A percentile compares a stretch with the other conserved stretches of the same genome.
phyloP scores from a whole-genome alignment of 306 rosid genomes.

The Cyamopsis tetragonoloba region DNA sequence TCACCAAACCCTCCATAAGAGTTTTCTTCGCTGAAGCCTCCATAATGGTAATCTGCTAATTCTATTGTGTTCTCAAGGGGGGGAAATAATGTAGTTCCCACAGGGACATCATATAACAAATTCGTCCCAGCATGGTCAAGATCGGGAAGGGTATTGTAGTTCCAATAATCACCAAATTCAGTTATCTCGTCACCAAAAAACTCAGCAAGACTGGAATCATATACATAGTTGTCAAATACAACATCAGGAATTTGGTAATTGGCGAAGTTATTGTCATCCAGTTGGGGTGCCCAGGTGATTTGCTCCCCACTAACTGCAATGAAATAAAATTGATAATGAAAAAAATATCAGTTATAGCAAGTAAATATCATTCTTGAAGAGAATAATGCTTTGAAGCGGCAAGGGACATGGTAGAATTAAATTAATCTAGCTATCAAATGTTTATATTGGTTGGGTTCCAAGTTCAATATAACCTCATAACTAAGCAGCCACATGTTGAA shows the following conservation, averaged over 20 bases:
- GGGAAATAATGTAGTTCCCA: constrained; percentile 41
- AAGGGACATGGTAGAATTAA: not conserved
- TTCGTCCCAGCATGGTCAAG: constrained; percentile 41
- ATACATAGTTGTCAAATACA: constrained; percentile 45
- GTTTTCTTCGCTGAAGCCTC: constrained; percentile 42
- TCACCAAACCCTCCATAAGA: too few species aligned
- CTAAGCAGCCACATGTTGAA: not conserved
- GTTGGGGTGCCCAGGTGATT: constrained; percentile 27
- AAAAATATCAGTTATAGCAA: not conserved
- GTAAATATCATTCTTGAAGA: not conserved
- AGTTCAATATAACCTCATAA: not conserved
- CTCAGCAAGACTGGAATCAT: constrained; percentile 45
- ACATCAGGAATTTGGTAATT: constrained; percentile 38
- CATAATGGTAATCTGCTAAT: constrained; percentile 27
- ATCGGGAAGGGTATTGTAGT: constrained; percentile 38
- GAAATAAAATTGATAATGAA: not conserved
- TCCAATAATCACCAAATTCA: constrained; percentile 31
- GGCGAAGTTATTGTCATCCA: constrained; percentile 39
- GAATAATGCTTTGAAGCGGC: not conserved
- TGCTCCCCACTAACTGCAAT: constrained; percentile 33
- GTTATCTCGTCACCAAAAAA: constrained; percentile 36
- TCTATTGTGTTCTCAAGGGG: constrained; percentile 46
- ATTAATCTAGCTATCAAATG: not conserved
- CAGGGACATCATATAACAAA: constrained; percentile 41
- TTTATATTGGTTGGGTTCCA: not conserved